Percentiles rank a stretch among this genome's conserved stretches.
Evolutionary conservation across 805 yeast genomes (phyloP).

Genomic region (Candida argentea): DNA sequence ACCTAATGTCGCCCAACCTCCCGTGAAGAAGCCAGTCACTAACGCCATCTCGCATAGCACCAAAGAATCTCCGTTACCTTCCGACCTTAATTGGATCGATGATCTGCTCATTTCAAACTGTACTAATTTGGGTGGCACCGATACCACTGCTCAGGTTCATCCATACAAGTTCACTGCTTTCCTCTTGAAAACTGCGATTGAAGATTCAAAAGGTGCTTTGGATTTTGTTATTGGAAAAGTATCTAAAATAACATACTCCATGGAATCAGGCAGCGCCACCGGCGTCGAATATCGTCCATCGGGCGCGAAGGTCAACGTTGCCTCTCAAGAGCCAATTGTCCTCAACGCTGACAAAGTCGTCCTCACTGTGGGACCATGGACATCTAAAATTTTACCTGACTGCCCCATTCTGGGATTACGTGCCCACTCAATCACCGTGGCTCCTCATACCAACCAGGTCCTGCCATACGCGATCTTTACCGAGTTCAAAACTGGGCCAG

Average conservation of each 20-base stretch:
- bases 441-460: conserved; percentile 69
- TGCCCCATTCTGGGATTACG: conserved; percentile 92
- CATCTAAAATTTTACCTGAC: conserved; percentile 78
- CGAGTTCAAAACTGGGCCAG: conserved; percentile 64
- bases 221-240: conserved; percentile 82
- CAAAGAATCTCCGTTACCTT: conserved; percentile 31
- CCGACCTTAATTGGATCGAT: conserved; percentile 68
- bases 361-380: conserved; percentile 94
- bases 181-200: conserved; percentile 68
- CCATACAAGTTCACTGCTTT: conserved; percentile 90
- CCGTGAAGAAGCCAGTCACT: conserved; percentile 16
- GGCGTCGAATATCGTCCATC: conserved; percentile 61
- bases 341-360: conserved; percentile 70
- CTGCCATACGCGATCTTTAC: conserved; percentile 92
- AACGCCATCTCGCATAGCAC: conserved; percentile 17
- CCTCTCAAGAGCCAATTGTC: conserved; percentile 22
- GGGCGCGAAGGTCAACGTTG: conserved; percentile 13
- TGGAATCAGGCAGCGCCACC: conserved; percentile 53
- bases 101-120: conserved; percentile 56
- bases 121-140: conserved; percentile 73
- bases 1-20: conserved; percentile 14
- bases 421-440: conserved; percentile 89
- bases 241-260: conserved; percentile 50
- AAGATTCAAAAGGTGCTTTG: conserved; percentile 57
- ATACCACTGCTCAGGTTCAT: conserved; percentile 93